Percentiles rank a stretch among this genome's conserved stretches.
Evolutionary conservation across 179 eudicot genomes (phyloP).

Genomic region (Actinidia chinensis): DNA sequence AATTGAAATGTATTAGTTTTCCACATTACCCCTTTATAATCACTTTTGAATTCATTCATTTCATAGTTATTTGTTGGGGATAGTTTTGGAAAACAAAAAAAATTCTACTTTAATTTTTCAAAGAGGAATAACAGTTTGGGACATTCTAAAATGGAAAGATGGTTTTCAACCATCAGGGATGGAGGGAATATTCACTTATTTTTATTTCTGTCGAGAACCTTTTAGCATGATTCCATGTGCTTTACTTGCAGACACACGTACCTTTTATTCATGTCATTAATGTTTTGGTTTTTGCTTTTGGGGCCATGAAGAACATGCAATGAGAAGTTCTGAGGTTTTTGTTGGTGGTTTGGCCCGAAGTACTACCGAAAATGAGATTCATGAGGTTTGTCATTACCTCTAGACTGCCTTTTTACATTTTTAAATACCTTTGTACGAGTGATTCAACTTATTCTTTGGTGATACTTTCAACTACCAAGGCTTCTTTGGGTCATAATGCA

Average conservation of each 20-base stretch:
- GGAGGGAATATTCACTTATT: background rate
- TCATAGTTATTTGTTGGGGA: too few relatives aligned
- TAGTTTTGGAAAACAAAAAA: too few relatives aligned
- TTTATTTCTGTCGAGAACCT: background rate
- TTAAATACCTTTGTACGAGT: background rate
- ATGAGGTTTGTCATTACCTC: slow-evolving; percentile 31
- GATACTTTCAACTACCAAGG: background rate
- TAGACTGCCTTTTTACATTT: background rate
- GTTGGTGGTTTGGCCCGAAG: slow-evolving; percentile 41
- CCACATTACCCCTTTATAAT: too few relatives aligned
- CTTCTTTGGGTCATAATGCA: background rate
- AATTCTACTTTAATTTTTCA: too few relatives aligned
- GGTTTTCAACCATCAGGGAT: too few relatives aligned
- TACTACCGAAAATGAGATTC: slow-evolving; percentile 33
- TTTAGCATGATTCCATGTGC: background rate
- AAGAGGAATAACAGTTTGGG: too few relatives aligned
- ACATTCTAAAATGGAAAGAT: too few relatives aligned
- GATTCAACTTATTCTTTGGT: slow-evolving; percentile 3
- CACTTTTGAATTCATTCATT: too few relatives aligned
- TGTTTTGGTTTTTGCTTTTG: slow-evolving; percentile 11
- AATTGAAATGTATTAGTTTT: too few relatives aligned
- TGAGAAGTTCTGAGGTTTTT: slow-evolving; percentile 40
- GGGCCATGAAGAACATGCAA: slow-evolving; percentile 21
- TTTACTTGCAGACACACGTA: background rate
- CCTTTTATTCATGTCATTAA: background rate